phyloP scores from a whole-genome alignment of 371 early-diverging fungal species.

The Syncephalastrum sp. region DNA sequence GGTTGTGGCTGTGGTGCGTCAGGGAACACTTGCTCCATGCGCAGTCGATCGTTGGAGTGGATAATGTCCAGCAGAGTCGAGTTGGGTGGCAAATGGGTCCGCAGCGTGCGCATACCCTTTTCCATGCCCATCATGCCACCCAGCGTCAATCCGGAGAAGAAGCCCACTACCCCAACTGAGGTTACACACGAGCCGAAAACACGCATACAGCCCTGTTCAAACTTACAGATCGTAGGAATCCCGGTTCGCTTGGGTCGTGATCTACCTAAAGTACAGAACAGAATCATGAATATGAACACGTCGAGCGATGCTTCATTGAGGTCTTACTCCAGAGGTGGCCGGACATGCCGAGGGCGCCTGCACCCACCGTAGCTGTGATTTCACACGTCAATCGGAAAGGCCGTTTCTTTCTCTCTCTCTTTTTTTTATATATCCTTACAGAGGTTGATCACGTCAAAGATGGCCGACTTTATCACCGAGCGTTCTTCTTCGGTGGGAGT shows the following conservation, averaged over 20 bases:
- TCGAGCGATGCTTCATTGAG: background rate
- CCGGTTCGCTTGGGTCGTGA: conserved; percentile 20
- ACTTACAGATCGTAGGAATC: conserved; percentile 39
- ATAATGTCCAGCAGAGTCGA: conserved; percentile 36
- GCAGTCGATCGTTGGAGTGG: conserved; percentile 26
- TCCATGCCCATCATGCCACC: conserved; percentile 40
- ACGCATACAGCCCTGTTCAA: background rate
- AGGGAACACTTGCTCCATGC: background rate
- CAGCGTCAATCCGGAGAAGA: conserved; percentile 30
- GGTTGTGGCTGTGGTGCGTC: too few species aligned
- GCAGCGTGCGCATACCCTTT: conserved; percentile 40
- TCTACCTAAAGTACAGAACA: conserved; percentile 8
- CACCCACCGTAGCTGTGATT: conserved; percentile 33
- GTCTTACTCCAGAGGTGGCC: conserved; percentile 35
- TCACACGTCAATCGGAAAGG: background rate
- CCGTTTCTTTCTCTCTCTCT: background rate
- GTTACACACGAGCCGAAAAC: background rate
- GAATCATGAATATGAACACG: background rate
- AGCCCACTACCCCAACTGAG: conserved; percentile 24
- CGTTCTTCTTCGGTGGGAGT: conserved; percentile 29
- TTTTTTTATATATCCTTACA: conserved; percentile 18
- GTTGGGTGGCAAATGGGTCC: conserved; percentile 26
- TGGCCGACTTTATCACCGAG: conserved; percentile 32
- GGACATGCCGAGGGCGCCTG: conserved; percentile 40
- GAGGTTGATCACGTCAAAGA: conserved; percentile 34